Conservation (phyloP, 73 alveolate species). For the Symbiodinium pilosum region DNA sequence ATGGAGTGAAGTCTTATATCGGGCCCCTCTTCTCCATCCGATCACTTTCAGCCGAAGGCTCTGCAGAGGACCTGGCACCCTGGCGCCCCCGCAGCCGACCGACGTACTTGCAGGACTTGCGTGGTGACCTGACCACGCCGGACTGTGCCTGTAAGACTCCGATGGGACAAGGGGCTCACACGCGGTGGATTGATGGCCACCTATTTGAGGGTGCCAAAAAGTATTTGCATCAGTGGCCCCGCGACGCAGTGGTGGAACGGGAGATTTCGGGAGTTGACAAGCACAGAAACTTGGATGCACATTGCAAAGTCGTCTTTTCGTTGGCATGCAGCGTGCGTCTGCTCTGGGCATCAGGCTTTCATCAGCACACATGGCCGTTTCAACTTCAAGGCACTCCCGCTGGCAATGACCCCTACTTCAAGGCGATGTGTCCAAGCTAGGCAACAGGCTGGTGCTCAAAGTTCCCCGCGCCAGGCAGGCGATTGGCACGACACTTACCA, state of each 20-base stretch:
- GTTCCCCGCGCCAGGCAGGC: too few species aligned
- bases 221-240: slow-evolving; percentile 80
- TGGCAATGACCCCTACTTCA: slow-evolving; percentile 82
- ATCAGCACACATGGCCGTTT: slow-evolving; percentile 90
- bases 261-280: slow-evolving; percentile 65
- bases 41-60: not conserved
- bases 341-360: slow-evolving; percentile 6
- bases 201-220: slow-evolving; percentile 32
- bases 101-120: slow-evolving; percentile 25
- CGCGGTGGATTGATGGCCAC: slow-evolving; percentile 62
- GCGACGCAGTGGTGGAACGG: slow-evolving; percentile 56
- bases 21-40: slow-evolving; percentile 58
- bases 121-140: slow-evolving; percentile 42
- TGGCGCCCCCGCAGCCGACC: slow-evolving; percentile 30
- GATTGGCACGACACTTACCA: slow-evolving; percentile 95
- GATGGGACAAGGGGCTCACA: slow-evolving; percentile 50
- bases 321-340: not conserved
- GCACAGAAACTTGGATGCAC: slow-evolving; percentile 41
- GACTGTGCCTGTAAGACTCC: slow-evolving; percentile 80
- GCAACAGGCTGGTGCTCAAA: too few species aligned
- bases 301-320: not conserved
- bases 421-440: slow-evolving; percentile 22
- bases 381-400: slow-evolving; percentile 72
- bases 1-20: slow-evolving; percentile 32
- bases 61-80: not conserved